Evolutionary conservation across 2,329 filamentous ascomycete genomes (phyloP).

Genomic region (Madurella fahalii): DNA sequence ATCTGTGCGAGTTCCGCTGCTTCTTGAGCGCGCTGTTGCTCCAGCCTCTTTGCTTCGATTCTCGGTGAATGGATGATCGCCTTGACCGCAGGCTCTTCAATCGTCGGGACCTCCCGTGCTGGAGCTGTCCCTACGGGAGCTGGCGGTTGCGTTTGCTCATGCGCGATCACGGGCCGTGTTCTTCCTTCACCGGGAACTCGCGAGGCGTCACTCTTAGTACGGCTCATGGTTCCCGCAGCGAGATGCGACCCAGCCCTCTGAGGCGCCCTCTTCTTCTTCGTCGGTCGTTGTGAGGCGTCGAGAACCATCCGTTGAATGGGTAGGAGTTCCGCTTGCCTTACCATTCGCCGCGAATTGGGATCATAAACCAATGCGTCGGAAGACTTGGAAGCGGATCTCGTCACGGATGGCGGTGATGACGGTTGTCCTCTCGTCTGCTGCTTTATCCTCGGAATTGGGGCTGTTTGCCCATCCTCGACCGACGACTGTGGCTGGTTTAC

Average conservation of each 20-base stretch:
- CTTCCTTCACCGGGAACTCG: background rate
- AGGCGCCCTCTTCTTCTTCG: constrained; percentile 38
- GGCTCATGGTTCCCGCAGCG: constrained; percentile 50
- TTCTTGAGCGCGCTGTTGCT: constrained; percentile 11
- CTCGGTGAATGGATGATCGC: constrained; percentile 22
- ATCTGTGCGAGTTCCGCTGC: background rate
- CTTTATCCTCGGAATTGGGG: constrained; percentile 19
- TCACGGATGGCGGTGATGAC: constrained; percentile 18
- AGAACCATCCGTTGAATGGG: constrained; percentile 40
- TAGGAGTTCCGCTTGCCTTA: constrained; percentile 44
- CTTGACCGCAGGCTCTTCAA: constrained; percentile 23
- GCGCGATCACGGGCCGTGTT: background rate
- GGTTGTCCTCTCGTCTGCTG: constrained; percentile 6
- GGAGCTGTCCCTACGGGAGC: background rate
- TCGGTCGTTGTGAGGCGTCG: constrained; percentile 38
- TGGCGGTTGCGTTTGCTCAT: background rate
- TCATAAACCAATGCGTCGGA: constrained; percentile 55
- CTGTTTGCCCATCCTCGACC: constrained; percentile 6
- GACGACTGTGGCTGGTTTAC: constrained; percentile 8
- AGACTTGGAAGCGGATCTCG: constrained; percentile 25
- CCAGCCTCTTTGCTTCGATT: constrained; percentile 11
- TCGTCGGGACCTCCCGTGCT: constrained; percentile 1
- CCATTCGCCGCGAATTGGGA: constrained; percentile 61
- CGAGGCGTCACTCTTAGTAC: constrained; percentile 40
- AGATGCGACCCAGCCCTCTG: constrained; percentile 44